phyloP scores from a whole-genome alignment of 257 asterid genomes.

The Ballota nigra region DNA sequence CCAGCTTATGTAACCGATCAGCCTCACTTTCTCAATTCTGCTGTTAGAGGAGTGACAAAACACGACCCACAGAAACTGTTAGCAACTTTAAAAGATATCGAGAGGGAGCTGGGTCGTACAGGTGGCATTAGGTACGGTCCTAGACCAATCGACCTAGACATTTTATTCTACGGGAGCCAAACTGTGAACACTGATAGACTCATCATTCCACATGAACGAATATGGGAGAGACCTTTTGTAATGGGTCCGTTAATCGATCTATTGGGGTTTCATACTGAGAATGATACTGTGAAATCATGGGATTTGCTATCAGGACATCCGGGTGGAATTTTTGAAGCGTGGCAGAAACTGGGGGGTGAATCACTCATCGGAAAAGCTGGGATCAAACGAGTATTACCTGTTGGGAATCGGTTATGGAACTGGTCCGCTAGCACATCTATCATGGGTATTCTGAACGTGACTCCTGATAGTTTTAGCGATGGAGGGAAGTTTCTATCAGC shows the following conservation, averaged over 20 bases:
- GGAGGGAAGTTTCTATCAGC: slow-evolving; percentile 71
- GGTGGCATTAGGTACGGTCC: slow-evolving; percentile 90
- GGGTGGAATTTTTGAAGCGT: slow-evolving; percentile 62
- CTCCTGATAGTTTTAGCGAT: slow-evolving; percentile 94
- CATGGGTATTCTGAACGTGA: slow-evolving; percentile 87
- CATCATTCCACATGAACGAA: slow-evolving; percentile 74
- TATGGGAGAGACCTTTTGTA: slow-evolving; percentile 96
- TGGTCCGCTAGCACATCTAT: slow-evolving; percentile 68
- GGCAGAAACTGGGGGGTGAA: slow-evolving; percentile 87
- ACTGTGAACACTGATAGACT: slow-evolving; percentile 65
- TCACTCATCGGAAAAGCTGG: slow-evolving; percentile 67
- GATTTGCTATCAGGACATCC: slow-evolving; percentile 48
- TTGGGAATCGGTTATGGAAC: slow-evolving; percentile 56
- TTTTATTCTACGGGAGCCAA: slow-evolving; percentile 72
- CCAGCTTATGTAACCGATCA: slow-evolving; percentile 95
- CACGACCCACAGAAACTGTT: slow-evolving; percentile 70
- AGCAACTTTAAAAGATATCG: slow-evolving; percentile 64
- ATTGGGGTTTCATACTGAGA: slow-evolving; percentile 58
- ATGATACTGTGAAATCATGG: slow-evolving; percentile 57
- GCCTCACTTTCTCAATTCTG: slow-evolving; percentile 86
- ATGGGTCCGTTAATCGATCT: slow-evolving; percentile 87
- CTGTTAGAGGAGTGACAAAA: slow-evolving; percentile 73
- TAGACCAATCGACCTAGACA: slow-evolving; percentile 89
- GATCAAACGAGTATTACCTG: slow-evolving; percentile 78
- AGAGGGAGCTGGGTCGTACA: slow-evolving; percentile 87